A percentile compares a stretch with the other conserved stretches of the same genome.
Evolutionary conservation across 495 filamentous ascomycete genomes (phyloP).

Genomic region (Trichoderma reesei): DNA sequence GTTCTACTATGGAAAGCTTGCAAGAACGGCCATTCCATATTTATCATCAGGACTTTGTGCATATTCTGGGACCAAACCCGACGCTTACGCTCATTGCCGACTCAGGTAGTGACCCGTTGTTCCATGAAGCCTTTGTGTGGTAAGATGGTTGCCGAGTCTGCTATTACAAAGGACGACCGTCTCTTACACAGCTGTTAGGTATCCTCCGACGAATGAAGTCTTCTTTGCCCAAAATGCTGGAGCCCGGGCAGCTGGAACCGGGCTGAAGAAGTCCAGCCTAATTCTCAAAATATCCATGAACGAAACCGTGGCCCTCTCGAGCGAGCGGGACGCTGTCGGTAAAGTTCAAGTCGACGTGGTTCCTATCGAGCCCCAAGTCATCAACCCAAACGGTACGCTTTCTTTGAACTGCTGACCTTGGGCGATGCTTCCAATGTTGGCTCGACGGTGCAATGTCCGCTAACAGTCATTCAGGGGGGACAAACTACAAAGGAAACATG

Average conservation of each 20-base stretch:
- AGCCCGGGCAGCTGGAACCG: conserved; percentile 33
- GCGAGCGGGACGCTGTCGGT: conserved; percentile 30
- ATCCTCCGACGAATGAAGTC: conserved; percentile 36
- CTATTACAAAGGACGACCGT: background rate
- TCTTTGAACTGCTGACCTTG: background rate
- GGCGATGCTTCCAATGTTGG: background rate
- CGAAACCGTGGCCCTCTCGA: conserved; percentile 29
- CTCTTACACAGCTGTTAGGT: conserved; percentile 16
- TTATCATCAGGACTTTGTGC: conserved; percentile 35
- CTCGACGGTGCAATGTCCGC: background rate
- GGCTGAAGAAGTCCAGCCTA: conserved; percentile 40
- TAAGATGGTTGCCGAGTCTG: conserved; percentile 16
- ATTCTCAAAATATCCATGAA: conserved; percentile 40
- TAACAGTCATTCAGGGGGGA: conserved; percentile 28
- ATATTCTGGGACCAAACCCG: conserved; percentile 33
- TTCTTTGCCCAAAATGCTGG: conserved; percentile 47
- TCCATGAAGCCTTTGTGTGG: conserved; percentile 45
- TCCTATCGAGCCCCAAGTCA: conserved; percentile 25
- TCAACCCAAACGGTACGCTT: conserved; percentile 41
- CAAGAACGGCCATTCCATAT: conserved; percentile 35
- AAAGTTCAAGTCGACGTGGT: conserved; percentile 30
- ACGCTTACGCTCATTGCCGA: conserved; percentile 34
- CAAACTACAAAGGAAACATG: conserved; percentile 37
- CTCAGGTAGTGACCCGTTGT: conserved; percentile 32
- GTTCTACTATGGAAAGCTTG: conserved; percentile 22